These are phyloP conservation scores for Capsicum pubescens DNA, from an alignment of 257 asterid genomes.

Conservation along the genomic window DNA sequence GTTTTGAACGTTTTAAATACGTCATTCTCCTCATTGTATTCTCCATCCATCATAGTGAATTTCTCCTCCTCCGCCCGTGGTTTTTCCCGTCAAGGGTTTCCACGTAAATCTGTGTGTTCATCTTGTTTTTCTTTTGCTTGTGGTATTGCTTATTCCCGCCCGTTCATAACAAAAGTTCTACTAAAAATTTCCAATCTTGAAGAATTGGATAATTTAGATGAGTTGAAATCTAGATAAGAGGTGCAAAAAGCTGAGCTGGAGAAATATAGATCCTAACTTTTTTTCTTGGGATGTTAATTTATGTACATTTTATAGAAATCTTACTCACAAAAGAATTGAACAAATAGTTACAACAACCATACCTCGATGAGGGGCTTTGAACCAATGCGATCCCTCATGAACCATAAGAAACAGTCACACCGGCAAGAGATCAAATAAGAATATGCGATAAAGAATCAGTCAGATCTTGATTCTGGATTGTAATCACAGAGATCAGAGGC, in stretches of 20 bases:
- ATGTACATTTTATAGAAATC: slow-evolving; percentile 18
- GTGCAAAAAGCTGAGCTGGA: slow-evolving; percentile 13
- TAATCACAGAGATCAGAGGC: slow-evolving; percentile 41
- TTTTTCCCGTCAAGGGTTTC: no score
- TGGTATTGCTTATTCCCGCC: no score
- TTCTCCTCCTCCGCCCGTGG: no score
- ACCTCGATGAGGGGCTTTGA: not conserved
- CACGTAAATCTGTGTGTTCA: no score
- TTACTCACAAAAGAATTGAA: not conserved
- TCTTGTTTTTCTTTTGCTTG: no score
- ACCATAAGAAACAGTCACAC: not conserved
- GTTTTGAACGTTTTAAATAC: no score
- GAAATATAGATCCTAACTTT: not conserved
- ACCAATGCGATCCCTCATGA: not conserved
- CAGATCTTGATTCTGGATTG: slow-evolving; percentile 28
- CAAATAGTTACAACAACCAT: not conserved
- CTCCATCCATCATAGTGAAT: no score
- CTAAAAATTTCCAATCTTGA: no score
- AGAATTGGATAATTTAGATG: no score
- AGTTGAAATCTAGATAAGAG: slow-evolving; percentile 2
- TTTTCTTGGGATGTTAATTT: not conserved
- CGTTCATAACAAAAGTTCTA: no score
- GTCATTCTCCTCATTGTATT: no score
- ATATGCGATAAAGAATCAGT: not conserved
- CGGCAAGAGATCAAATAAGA: not conserved